Evolutionary conservation across 192 early-diverging fungal genomes (phyloP).

Genomic region (Dimargaris xerosporica): DNA sequence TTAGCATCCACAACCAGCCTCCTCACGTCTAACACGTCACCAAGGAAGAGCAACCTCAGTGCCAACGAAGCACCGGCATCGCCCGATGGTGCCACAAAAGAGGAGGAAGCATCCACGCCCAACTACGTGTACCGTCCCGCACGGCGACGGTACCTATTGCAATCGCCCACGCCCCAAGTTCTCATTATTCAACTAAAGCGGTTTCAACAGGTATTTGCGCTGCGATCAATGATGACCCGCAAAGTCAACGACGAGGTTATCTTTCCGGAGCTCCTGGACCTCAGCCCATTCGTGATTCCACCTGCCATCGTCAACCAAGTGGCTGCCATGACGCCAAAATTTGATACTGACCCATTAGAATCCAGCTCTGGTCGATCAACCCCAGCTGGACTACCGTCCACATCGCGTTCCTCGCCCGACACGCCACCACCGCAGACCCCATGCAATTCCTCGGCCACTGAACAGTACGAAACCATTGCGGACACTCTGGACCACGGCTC

Average conservation of each 20-base stretch:
- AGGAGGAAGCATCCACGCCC: neutral
- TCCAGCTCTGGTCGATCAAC: neutral
- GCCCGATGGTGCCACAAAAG: neutral
- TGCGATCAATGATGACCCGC: conserved; percentile 16
- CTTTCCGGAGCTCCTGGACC: conserved; percentile 22
- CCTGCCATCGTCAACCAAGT: neutral
- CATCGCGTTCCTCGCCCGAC: neutral
- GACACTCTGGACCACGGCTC: neutral
- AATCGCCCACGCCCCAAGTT: conserved; percentile 17
- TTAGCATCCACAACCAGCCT: neutral
- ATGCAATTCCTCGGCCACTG: conserved; percentile 11
- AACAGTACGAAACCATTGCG: neutral
- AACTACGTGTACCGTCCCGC: conserved; percentile 20
- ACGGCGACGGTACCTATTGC: conserved; percentile 23
- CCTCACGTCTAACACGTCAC: neutral
- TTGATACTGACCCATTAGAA: neutral
- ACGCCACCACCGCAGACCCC: neutral
- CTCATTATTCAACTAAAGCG: conserved; percentile 27
- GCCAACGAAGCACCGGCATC: neutral
- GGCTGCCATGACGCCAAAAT: neutral
- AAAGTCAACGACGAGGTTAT: conserved; percentile 25
- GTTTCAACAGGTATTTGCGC: conserved; percentile 20
- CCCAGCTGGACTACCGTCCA: neutral
- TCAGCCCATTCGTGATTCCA: conserved; percentile 20
- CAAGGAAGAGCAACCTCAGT: neutral